Base-by-base conservation (phyloP, 108 stramenopile species). In the Skeletonema potamos region DNA sequence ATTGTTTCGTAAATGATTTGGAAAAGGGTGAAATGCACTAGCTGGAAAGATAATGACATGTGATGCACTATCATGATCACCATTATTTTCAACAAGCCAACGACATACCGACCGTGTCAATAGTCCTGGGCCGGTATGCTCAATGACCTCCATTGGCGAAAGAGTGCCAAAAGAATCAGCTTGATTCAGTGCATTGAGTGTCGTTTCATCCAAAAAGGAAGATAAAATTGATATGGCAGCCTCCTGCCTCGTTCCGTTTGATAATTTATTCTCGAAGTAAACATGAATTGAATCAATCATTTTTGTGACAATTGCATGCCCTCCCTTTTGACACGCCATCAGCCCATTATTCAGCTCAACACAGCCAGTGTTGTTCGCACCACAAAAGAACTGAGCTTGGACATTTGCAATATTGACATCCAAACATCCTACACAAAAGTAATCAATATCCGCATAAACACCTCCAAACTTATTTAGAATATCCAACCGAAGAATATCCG, bases 311-410 rank as follows among this genome's bases (percentile, higher is more conserved):
- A 79, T 64, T 27, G 74, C 68, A 62, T 83, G 82, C 1, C 73
- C 70, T 57, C 44, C 44, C 4, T 26, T 37, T n/a, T 54, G 34
- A 43, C 82, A 77, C 0, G 37, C 77, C 48, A 83, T 71, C 17
- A 83, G 10, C 29, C 77, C 82, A 72, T 83, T 83, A 62, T 83
- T 83, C 24, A 83, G 39, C 60, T 83, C 82, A 9, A 83, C 17
- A 60, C 67, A 70, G 13, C 77, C 77, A 11, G 77, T 64, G 66
- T 79, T 75, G 44, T 73, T 83, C 13, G 77, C 82, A 24, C 82
- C 82, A 41, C 77, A 79, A 54, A 78, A 79, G 68, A 83, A 83
- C 7, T 70, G 39, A n/a, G 39, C 13, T 48, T 70, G 69, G 11
- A 59, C 54, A 5, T 58, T 41, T 1, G 33, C 18, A 60, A 36